Conservation (phyloP, 75 land plant genomes). For the Selaginella tamariscina region DNA sequence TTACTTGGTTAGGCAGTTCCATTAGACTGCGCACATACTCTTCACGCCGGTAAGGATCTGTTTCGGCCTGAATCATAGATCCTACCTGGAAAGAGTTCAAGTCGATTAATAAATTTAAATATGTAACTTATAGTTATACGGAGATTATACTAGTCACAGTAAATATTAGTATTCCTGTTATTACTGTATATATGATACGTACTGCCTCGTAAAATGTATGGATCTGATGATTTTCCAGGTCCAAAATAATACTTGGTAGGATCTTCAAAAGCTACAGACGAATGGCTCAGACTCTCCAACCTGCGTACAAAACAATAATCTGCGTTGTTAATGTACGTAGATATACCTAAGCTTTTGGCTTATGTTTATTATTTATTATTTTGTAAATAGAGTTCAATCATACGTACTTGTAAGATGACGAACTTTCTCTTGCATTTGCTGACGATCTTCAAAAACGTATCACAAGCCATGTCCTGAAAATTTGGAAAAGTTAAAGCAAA, state of each 20-base stretch:
- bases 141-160: not conserved
- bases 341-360: too few relatives aligned
- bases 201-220: constrained; percentile 7
- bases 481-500: not conserved
- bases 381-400: too few relatives aligned
- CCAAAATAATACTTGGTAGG: constrained; percentile 4
- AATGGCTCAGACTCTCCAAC: constrained; percentile 24
- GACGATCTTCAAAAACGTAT: constrained; percentile 95
- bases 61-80: constrained; percentile 5
- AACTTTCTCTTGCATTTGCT: constrained; percentile 98
- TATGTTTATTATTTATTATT: too few relatives aligned
- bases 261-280: constrained; percentile 1
- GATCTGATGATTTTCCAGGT: constrained; percentile 10
- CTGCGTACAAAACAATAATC: constrained; percentile 28
- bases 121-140: not conserved
- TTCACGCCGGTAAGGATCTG: not conserved
- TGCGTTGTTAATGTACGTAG: too few relatives aligned
- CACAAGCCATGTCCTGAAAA: constrained; percentile 98
- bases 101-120: not conserved
- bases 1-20: constrained; percentile 7
- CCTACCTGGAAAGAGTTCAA: constrained; percentile 8
- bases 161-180: not conserved
- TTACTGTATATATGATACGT: not conserved
- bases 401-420: constrained; percentile 72
- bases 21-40: constrained; percentile 9